Evolutionary conservation across 257 asterid species (phyloP).

Genomic region (Paraleonurus japonicus): DNA sequence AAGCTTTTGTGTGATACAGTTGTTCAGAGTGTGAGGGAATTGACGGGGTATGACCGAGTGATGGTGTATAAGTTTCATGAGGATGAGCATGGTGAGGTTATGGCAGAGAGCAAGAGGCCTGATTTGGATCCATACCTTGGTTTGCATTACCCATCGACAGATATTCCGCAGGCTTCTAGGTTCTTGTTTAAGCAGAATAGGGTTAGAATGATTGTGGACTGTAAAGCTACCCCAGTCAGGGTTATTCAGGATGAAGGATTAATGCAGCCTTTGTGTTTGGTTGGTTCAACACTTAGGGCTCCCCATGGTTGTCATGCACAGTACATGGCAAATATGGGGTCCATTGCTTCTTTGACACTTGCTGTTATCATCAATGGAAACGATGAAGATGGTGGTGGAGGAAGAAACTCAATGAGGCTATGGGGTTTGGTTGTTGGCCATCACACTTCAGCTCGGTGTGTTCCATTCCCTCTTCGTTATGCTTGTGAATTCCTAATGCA

Average conservation of each 20-base stretch:
- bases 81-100: conserved; percentile 86
- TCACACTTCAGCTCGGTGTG: conserved; percentile 62
- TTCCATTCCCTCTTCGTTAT: conserved; percentile 81
- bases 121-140: conserved; percentile 81
- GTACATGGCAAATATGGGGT: conserved; percentile 80
- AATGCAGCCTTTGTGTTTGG: conserved; percentile 67
- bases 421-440: conserved; percentile 95
- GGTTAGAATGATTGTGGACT: conserved; percentile 78
- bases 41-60: conserved; percentile 78
- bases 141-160: conserved; percentile 84
- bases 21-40: conserved; percentile 67
- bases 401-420: conserved; percentile 67
- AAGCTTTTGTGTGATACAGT: conserved; percentile 73
- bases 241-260: conserved; percentile 71
- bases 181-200: conserved; percentile 80
- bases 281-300: conserved; percentile 77
- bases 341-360: conserved; percentile 77
- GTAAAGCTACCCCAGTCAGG: conserved; percentile 52
- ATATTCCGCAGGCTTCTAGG: conserved; percentile 87
- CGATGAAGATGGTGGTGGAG: conserved; percentile 56
- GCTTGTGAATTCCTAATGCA: conserved; percentile 92
- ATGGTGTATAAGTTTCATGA: conserved; percentile 90
- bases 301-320: conserved; percentile 83
- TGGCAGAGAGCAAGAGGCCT: conserved; percentile 64
- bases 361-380: conserved; percentile 66